These are phyloP conservation scores for Microthlaspi erraticum DNA, from an alignment of 345 rosid species.

Conservation along the genomic window DNA sequence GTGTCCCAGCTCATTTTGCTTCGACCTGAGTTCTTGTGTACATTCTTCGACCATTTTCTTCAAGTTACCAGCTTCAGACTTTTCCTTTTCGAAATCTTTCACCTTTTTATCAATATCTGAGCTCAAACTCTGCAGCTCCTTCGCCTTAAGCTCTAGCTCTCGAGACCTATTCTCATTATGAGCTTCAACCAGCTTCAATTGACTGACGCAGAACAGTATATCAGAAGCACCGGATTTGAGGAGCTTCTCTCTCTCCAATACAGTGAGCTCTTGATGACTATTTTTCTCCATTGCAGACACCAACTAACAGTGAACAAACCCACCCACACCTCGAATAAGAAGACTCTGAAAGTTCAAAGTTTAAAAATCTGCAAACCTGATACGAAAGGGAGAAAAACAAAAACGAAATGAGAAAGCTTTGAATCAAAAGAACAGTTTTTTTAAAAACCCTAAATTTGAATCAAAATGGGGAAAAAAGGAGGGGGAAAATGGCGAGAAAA, in stretches of 20 bases:
- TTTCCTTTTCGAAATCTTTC: conserved; percentile 4
- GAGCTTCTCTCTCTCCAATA: neutral
- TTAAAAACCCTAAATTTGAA: too few species aligned
- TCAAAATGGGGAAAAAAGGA: too few species aligned
- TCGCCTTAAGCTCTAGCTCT: conserved; percentile 9
- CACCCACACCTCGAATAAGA: neutral
- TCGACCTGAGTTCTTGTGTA: conserved; percentile 13
- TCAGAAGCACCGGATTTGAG: neutral
- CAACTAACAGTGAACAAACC: neutral
- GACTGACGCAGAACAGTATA: neutral
- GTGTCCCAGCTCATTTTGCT: conserved; percentile 13
- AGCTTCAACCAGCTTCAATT: conserved; percentile 14
- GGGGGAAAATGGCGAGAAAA: too few species aligned
- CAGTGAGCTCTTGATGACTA: conserved; percentile 8
- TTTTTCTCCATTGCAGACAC: conserved; percentile 9
- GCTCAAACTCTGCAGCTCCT: conserved; percentile 25
- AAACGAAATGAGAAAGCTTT: neutral
- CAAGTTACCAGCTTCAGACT: conserved; percentile 30
- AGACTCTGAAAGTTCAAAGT: neutral
- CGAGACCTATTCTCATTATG: neutral
- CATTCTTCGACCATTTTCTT: conserved; percentile 28
- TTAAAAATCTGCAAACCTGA: neutral
- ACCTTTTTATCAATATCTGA: conserved; percentile 8
- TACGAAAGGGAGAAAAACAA: neutral
- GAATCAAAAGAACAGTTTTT: too few species aligned